These are phyloP conservation scores for Neurospora terricola DNA, from an alignment of 495 filamentous ascomycete genomes.

Conservation along the genomic window DNA sequence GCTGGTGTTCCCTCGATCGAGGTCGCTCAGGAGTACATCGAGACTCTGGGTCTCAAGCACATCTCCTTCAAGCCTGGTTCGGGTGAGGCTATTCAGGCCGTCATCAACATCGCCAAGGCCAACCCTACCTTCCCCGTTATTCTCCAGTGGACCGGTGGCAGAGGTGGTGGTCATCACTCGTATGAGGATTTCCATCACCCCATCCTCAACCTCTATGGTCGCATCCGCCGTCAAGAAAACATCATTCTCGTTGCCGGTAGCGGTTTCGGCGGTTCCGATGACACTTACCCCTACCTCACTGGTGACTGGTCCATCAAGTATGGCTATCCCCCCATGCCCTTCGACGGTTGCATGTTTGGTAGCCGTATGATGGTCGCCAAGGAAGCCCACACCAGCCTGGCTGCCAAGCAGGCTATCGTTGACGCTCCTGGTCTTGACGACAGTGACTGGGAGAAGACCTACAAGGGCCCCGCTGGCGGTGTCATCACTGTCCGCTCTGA, in stretches of 20 bases:
- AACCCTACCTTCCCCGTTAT: constrained; percentile 85
- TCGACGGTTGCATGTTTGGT: constrained; percentile 81
- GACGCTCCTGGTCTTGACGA: constrained; percentile 86
- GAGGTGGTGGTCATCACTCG: constrained; percentile 90
- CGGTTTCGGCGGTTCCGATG: constrained; percentile 83
- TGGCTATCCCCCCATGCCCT: constrained; percentile 89
- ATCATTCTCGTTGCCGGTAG: constrained; percentile 83
- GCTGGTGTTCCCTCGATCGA: constrained; percentile 91
- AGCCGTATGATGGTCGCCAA: constrained; percentile 92
- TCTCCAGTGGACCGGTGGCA: constrained; percentile 89
- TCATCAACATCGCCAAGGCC: constrained; percentile 87
- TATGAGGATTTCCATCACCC: constrained; percentile 94
- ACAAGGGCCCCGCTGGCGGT: constrained; percentile 83
- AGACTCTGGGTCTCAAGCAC: constrained; percentile 88
- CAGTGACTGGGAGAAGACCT: constrained; percentile 90
- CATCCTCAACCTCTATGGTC: constrained; percentile 81
- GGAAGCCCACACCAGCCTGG: constrained; percentile 86
- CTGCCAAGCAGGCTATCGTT: constrained; percentile 90
- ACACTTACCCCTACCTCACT: constrained; percentile 89
- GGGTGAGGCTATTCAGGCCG: constrained; percentile 75
- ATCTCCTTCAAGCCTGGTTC: constrained; percentile 94
- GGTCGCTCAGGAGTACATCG: constrained; percentile 87
- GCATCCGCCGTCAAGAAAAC: constrained; percentile 73
- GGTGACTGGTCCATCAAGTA: constrained; percentile 76
- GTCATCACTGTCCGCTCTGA: constrained; percentile 96